These are phyloP conservation scores for Dioszegia hungarica DNA, from an alignment of 768 basidiomycete genomes.

Conservation along the genomic window DNA sequence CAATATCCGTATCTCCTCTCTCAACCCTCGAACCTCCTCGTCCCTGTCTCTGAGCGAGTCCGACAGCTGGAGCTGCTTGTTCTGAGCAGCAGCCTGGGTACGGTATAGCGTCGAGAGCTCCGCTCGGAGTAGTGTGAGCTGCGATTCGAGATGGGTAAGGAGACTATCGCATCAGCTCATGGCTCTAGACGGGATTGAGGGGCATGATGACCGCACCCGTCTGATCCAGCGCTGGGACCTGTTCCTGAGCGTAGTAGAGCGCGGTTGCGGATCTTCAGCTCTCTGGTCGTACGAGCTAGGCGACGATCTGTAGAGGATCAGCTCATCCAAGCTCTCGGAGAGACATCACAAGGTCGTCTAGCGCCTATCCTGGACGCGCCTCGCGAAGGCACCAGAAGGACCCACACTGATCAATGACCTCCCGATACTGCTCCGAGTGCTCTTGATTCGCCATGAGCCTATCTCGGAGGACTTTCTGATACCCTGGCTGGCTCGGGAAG, in stretches of 20 bases:
- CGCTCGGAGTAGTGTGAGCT: conserved; percentile 83
- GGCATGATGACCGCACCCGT: conserved; percentile 30
- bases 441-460: conserved; percentile 71
- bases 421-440: conserved; percentile 71
- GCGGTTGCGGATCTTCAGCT: conserved; percentile 87
- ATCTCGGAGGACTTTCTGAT: conserved; percentile 75
- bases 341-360: no score
- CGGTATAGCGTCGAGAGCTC: conserved; percentile 94
- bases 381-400: conserved; percentile 9
- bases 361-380: no score
- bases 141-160: conserved; percentile 84
- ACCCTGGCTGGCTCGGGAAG: conserved; percentile 44
- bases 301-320: conserved; percentile 62
- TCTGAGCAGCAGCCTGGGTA: conserved; percentile 74
- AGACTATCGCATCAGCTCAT: conserved; percentile 68
- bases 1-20: conserved; percentile 70
- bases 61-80: conserved; percentile 90
- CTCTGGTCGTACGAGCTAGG: conserved; percentile 83
- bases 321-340: not conserved
- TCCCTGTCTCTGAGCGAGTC: conserved; percentile 93
- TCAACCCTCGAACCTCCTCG: conserved; percentile 72
- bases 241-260: conserved; percentile 77
- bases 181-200: conserved; percentile 56
- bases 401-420: conserved; percentile 89
- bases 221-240: conserved; percentile 23